Percentiles rank a stretch among this genome's conserved stretches.
phyloP scores from a whole-genome alignment of 2,329 filamentous ascomycete genomes.

The Ceratocystis colombiana region DNA sequence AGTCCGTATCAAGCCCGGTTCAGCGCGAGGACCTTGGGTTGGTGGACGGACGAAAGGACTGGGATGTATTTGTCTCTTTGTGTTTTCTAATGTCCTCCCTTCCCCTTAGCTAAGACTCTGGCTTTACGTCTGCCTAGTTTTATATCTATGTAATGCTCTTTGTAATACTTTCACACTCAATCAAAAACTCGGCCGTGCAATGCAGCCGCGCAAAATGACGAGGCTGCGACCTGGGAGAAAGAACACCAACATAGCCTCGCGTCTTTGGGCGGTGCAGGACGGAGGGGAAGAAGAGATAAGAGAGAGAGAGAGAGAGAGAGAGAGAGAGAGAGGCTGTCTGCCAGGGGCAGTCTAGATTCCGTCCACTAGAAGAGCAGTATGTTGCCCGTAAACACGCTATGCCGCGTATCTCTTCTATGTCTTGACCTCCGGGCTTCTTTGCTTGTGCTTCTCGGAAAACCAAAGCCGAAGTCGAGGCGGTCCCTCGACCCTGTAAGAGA shows the following conservation, averaged over 20 bases:
- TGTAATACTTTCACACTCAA: not conserved
- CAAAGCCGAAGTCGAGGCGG: no score
- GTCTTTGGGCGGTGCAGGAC: not conserved
- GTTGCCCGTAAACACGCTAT: no score
- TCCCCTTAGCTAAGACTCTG: no score
- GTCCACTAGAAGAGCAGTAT: no score
- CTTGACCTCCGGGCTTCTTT: no score
- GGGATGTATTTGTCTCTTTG: no score
- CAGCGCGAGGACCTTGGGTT: not conserved
- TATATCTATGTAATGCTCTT: not conserved
- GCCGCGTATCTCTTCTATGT: no score
- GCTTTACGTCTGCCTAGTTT: not conserved
- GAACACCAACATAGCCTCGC: not conserved
- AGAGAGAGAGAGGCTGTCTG: not conserved
- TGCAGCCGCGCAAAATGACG: not conserved
- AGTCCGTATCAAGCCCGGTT: slow-evolving; percentile 6
- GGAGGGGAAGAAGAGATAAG: not conserved
- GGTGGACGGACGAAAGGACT: no score
- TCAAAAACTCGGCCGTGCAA: not conserved
- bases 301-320: not conserved
- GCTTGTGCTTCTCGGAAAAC: no score
- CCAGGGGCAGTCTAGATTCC: no score
- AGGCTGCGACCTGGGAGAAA: not conserved
- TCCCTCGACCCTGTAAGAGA: no score
- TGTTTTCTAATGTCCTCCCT: no score